phyloP scores from a whole-genome alignment of 371 early-diverging fungal species.

The Syncephalastrum monosporum region DNA sequence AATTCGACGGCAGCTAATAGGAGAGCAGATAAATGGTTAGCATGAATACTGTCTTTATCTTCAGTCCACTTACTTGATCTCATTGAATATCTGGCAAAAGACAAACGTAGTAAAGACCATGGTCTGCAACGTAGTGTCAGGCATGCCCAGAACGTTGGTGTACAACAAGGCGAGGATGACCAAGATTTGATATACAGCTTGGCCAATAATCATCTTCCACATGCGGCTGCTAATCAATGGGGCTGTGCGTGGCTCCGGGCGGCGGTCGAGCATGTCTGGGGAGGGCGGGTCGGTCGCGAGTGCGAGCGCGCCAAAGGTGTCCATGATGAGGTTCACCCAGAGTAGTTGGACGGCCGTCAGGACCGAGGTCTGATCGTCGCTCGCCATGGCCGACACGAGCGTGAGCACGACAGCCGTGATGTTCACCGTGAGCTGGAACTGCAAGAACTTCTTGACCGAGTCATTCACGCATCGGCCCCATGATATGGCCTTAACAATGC shows the following conservation, averaged over 20 bases:
- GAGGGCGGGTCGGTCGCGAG: slow-evolving; percentile 75
- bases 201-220: slow-evolving; percentile 73
- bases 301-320: slow-evolving; percentile 74
- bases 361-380: slow-evolving; percentile 39
- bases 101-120: slow-evolving; percentile 80
- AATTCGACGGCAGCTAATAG: slow-evolving; percentile 61
- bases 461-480: slow-evolving; percentile 82
- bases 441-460: slow-evolving; percentile 75
- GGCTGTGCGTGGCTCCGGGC: slow-evolving; percentile 60
- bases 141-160: slow-evolving; percentile 18
- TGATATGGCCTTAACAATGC: slow-evolving; percentile 69
- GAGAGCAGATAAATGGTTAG: neutral
- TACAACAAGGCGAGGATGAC: slow-evolving; percentile 55
- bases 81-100: slow-evolving; percentile 78
- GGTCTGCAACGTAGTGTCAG: slow-evolving; percentile 41
- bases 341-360: slow-evolving; percentile 71
- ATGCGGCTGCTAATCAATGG: slow-evolving; percentile 69
- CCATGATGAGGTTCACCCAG: slow-evolving; percentile 83
- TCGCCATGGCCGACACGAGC: slow-evolving; percentile 55
- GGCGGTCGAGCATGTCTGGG: slow-evolving; percentile 53
- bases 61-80: slow-evolving; percentile 52
- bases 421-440: slow-evolving; percentile 79
- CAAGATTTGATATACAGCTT: slow-evolving; percentile 58
- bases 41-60: neutral
- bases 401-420: slow-evolving; percentile 69